Base-by-base conservation (phyloP, 176 grass and related monocot species). In the Aegilops sharonensis region DNA sequence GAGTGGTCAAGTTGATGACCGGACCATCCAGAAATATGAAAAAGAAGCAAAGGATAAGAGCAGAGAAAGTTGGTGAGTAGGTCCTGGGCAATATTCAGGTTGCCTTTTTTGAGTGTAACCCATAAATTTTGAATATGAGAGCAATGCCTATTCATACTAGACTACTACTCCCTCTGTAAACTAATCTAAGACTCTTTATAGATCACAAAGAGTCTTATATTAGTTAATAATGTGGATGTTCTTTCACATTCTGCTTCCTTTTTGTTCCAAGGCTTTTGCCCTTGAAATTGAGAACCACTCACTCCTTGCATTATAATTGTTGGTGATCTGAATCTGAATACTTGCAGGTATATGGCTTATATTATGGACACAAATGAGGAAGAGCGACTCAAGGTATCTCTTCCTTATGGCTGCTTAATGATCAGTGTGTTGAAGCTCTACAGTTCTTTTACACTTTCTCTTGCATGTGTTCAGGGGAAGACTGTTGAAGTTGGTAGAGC, bases 331-430 rank as follows among this genome's bases (percentile, higher is more conserved):
- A 48, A 48, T 48, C 12, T 47, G 50, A 86, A 83, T 72, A 62
- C 50, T 92, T 84, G 37, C 82, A 98, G 96, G 96, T 98, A 98
- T 82, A 98, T 98, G 96, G 96, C 96, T 78, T 98, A 98, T 73
- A 98, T 98, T 77, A 98, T 98, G 96, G 96, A 98, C 74, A 98
- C 96, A 81, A 98, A 98, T 67, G 96, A 95, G 88, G 96, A 98
- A 91, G 96, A 98, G 59, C 90, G 96, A 32, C 6, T 87, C 34
- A 98, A 98, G 93, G 95, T 95, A 81, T 64, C 5, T 10, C 24
- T 69, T 83, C n/a, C 32, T 36, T 76, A 59, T 72, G 35, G 9
- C 13, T 67, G 31, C 48, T 86, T 85, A 25, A 40, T 75, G 11
- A 31, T 50, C 30, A 65, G 12, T 43, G 6, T 8, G 4, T 60